Evolutionary conservation across 257 asterid species (phyloP), one percentile per base, ranked within the genome.

Genomic region (Agastache rugosa): DNA sequence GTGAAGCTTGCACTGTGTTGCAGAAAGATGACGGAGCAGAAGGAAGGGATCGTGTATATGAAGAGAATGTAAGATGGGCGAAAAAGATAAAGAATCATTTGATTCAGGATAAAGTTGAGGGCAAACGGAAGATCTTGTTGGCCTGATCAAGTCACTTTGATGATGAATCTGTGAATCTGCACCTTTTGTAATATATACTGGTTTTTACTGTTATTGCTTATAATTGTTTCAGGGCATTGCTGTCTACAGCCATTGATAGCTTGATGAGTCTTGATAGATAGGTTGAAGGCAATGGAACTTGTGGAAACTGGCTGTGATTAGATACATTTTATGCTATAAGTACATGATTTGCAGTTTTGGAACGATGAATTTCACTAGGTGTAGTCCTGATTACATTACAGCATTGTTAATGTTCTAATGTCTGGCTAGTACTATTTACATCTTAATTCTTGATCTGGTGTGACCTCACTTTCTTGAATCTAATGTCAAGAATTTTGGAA

Each of bases 111-210:
- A 64, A 67, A 74, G 67, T 58, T 11, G 58, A 29, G 19, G 79
- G 80, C 67, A 82, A 76, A 75, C 51, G 63, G 79, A 76, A 86
- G 78, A 71, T 75, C 39, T 39, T 31, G 73, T 58, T 63, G 75
- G 85, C 86, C 77, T 20, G 81, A 74, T 80, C 76, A 69, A 78
- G 61, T 74, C 69, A 63, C 80, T 67, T 45, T 78, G 37, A 83
- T 78, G 37, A 83, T 53, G 53, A 64, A 53, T 63, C 17, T 17
- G 20, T 41, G 23, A 64, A n/a, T 66, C 56, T 1, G 16, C 27
- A 9, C 5, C 14, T 56, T 56, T 48, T 25, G 11, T 20, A 20
- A 20, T 54, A 10, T 20, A 9, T 20, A 54, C 31, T 54, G 25
- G 27, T 55, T 55, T 10, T 55, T 22, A 3, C 6, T 22, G 6